Conservation (phyloP, 148 eudicot species). For the Arctostaphylos glauca region DNA sequence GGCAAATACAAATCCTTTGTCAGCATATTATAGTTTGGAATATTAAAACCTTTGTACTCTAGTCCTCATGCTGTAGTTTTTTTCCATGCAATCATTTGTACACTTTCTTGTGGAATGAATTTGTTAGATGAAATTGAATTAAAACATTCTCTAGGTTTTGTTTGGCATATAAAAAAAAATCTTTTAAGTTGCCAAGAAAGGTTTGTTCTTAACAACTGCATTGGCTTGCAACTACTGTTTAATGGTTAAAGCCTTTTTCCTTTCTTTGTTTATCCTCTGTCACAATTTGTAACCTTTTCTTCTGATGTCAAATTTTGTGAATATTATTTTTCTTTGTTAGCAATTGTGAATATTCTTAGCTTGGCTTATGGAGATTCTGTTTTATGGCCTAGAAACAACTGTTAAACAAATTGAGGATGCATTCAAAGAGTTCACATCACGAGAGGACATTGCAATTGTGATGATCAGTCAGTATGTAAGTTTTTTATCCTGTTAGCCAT, state of each 20-base stretch:
- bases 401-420: conserved; percentile 70
- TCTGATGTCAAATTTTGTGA: neutral
- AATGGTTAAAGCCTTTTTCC: neutral
- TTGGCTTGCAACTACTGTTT: conserved; percentile 10
- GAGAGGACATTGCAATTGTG: conserved; percentile 73
- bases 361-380: conserved; percentile 15
- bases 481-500: neutral
- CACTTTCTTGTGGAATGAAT: neutral
- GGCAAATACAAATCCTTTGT: neutral
- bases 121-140: neutral
- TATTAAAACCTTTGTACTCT: neutral
- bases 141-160: too few relatives aligned
- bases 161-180: too few relatives aligned
- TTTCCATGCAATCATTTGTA: neutral
- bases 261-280: neutral
- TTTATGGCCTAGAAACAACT: conserved; percentile 49
- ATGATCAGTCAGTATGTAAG: conserved; percentile 75
- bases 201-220: neutral
- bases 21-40: neutral
- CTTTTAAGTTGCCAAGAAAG: neutral
- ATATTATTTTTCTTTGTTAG: neutral
- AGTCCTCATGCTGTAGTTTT: neutral
- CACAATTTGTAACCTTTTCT: neutral
- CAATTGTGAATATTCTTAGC: neutral
- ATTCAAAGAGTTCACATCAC: conserved; percentile 66